Base-by-base conservation (phyloP, 257 asterid genomes). In the Ballota nigra region DNA sequence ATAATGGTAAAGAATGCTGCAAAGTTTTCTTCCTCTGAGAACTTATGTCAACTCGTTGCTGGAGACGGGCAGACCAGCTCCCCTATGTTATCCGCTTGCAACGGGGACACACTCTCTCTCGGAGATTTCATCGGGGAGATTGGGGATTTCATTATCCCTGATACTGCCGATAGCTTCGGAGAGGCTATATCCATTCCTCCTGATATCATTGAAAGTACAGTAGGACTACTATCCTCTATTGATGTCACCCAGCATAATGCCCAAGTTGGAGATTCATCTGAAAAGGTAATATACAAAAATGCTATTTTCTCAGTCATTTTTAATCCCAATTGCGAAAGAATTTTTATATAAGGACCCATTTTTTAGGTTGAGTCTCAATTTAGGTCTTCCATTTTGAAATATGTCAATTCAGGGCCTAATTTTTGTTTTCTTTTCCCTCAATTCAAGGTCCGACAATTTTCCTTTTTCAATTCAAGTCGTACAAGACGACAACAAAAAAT, bases 21-120 rank as follows among this genome's bases (percentile, higher is more conserved):
- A 59, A 89, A 82, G 82, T 87, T 93, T 80, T 91, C 97, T 80
- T 94, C 98, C 47, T 91, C 96, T 4, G 98, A 91, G 86, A 90
- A 91, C 78, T 82, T 90, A 80, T 85, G 82, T 82, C 88, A 89
- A 68, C 89, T 84, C 11, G 78, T 71, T 66, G 85, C 81, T 6
- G 72, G 85, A n/a, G 96, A 92, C 74, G 79, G 69, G 41, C 92
- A 78, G 63, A 87, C 81, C 5, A 84, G 89, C 82, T 86, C 88
- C 83, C 96, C 97, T 45, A 91, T 87, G 9, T 84, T 85, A 72
- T 93, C 97, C 15, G 85, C 82, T 66, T 86, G 96, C 76, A 84
- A 92, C 28, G 96, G 87, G 28, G 96, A 85, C 34, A 79, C 88
- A 4, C 77, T 74, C 55, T 86, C 88, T 0, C 76, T 77, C 0